Percentiles rank a stretch among this genome's conserved stretches.
phyloP scores from a whole-genome alignment of 2,329 filamentous ascomycete species.

The Sporothrix protearum region DNA sequence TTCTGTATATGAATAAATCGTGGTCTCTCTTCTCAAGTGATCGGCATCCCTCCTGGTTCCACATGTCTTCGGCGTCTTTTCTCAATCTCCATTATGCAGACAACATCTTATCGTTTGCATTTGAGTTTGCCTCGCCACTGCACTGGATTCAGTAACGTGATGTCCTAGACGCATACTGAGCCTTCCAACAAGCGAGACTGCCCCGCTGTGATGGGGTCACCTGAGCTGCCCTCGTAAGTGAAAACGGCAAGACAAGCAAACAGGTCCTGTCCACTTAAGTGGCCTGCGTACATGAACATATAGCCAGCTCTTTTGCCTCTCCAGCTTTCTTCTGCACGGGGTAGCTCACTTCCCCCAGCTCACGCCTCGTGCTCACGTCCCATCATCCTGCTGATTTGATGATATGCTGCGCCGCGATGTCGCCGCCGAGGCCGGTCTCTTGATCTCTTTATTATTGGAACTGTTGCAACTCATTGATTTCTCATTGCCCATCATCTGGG shows the following conservation, averaged over 20 bases:
- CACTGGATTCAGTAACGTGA: background rate
- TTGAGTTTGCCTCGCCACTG: background rate
- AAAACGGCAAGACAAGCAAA: background rate
- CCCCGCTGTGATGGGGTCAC: background rate
- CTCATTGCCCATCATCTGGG: background rate
- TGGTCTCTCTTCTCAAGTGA: background rate
- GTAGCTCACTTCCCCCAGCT: background rate
- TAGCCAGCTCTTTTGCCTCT: background rate
- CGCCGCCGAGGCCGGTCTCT: background rate
- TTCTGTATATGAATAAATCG: background rate
- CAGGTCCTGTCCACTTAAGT: background rate
- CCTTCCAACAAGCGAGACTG: background rate
- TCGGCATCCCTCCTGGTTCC: background rate
- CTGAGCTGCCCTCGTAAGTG: conserved; percentile 1
- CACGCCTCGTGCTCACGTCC: background rate
- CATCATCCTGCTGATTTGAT: background rate
- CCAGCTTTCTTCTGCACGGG: background rate
- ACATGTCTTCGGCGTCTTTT: background rate
- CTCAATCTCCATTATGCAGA: background rate
- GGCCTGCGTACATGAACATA: background rate
- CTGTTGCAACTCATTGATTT: background rate
- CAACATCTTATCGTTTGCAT: background rate
- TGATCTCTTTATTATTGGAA: background rate
- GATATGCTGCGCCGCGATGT: background rate
- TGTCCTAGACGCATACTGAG: background rate